A percentile compares a stretch with the other conserved stretches of the same genome.
Conservation (phyloP, 2,329 filamentous ascomycete genomes). For the Cladosporium phlei region DNA sequence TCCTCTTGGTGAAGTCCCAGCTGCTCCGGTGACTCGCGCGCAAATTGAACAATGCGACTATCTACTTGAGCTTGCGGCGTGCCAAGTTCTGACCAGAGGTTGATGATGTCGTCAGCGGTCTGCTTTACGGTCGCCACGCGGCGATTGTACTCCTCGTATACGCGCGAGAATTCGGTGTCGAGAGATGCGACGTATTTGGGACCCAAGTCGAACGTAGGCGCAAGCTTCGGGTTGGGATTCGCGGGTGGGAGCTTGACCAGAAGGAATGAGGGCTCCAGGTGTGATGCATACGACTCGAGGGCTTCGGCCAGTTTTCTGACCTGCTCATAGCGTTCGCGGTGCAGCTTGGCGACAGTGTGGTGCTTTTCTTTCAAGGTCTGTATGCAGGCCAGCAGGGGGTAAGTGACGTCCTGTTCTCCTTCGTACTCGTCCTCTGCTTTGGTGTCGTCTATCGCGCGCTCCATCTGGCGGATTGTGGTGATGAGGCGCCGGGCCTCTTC, state of each 20-base stretch:
- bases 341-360: conserved; percentile 69
- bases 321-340: conserved; percentile 90
- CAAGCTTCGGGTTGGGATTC: conserved; percentile 67
- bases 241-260: conserved; percentile 80
- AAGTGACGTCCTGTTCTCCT: conserved; percentile 69
- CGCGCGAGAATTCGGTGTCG: conserved; percentile 84
- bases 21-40: conserved; percentile 87
- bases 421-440: conserved; percentile 61
- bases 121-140: conserved; percentile 71
- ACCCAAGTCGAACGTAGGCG: conserved; percentile 87
- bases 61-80: conserved; percentile 93
- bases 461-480: conserved; percentile 86
- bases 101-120: conserved; percentile 78
- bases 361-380: conserved; percentile 81
- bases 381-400: conserved; percentile 75
- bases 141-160: conserved; percentile 93
- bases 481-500: conserved; percentile 85
- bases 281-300: conserved; percentile 91
- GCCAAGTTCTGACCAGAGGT: conserved; percentile 91
- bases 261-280: conserved; percentile 86
- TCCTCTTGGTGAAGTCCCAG: conserved; percentile 88
- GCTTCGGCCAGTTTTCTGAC: conserved; percentile 93
- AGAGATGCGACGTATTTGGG: conserved; percentile 79
- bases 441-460: conserved; percentile 76
- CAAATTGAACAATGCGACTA: conserved; percentile 76